Evolutionary conservation across 306 rosid genomes (phyloP), one percentile per base, ranked within the genome.

Genomic region (Hippophae tibetana): DNA sequence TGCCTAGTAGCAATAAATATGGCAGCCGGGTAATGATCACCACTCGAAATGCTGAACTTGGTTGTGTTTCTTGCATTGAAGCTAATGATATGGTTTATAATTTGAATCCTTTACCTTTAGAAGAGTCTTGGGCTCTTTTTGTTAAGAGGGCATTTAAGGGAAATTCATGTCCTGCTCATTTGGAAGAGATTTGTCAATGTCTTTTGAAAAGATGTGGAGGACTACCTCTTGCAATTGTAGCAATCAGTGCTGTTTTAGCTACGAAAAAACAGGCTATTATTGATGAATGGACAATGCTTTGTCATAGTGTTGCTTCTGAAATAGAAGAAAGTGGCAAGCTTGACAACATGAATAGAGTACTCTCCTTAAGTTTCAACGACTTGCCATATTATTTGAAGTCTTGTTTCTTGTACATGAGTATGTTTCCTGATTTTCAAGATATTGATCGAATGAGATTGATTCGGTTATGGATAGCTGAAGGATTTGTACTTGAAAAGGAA

Each of bases 201-300:
- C 67, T 76, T 42, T 54, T 82, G 41, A 64, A 56, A 69, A 82
- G 64, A 56, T 86, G 94, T 9, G 81, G 66, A 55, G 89, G 94
- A 40, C 74, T 86, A 18, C 94, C 94, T 9, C 89, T 80, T 66
- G 94, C 89, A 50, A 78, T 80, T 58, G 83, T 78, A 14, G 89
- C 89, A 23, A 52, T 82, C 18, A 63, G 81, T 65, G 80, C 79
- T 10, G 64, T 74, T 63, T 70, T 80, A 62, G 85, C 86, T 38
- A 68, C 75, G 1, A 82, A 82, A 61, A 82, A 76, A 67, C 53
- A 52, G 66, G 56, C 13, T 27, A 73, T 53, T 57, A 67, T 77
- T 13, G 84, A 76, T 9, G 86, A 85, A 27, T 82, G 88, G 89
- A 65, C 58, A 8, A 65, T 57, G 70, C 43, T 85, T 50, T 5